These are phyloP conservation scores for Tylopilus rubrobrunneus DNA, from an alignment of 768 basidiomycete species.

Conservation along the genomic window DNA sequence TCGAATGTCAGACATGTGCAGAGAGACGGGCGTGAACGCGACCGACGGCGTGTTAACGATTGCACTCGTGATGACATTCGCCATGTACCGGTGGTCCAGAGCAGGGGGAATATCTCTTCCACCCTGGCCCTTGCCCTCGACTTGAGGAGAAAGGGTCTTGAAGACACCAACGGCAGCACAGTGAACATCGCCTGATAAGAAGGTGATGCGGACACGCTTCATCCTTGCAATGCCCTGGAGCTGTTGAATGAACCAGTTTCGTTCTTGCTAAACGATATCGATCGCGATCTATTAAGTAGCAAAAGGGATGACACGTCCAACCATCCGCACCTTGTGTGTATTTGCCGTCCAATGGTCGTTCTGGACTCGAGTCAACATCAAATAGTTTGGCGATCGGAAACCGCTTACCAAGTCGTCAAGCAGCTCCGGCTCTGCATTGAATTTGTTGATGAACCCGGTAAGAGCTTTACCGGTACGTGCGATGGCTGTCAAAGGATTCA, in stretches of 20 bases:
- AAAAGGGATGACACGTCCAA: neutral
- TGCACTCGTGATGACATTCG: constrained; percentile 85
- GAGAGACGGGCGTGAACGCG: neutral
- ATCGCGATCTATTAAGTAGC: neutral
- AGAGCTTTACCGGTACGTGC: constrained; percentile 67
- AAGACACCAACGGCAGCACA: constrained; percentile 76
- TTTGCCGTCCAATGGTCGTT: constrained; percentile 94
- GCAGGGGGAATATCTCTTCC: constrained; percentile 44
- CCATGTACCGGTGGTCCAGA: constrained; percentile 82
- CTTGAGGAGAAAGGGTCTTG: constrained; percentile 51
- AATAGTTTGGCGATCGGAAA: constrained; percentile 24
- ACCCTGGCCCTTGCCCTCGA: constrained; percentile 36
- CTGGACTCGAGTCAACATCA: constrained; percentile 53
- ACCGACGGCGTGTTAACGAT: constrained; percentile 95
- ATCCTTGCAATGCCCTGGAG: constrained; percentile 67
- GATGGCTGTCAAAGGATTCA: constrained; percentile 80
- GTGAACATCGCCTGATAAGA: constrained; percentile 71
- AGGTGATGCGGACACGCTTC: constrained; percentile 70
- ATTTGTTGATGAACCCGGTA: constrained; percentile 82
- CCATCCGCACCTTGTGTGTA: constrained; percentile 57
- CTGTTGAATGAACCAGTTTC: constrained; percentile 82
- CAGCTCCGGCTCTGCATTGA: constrained; percentile 89
- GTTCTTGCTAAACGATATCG: constrained; percentile 59
- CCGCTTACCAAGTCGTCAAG: constrained; percentile 79
- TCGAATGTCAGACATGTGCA: neutral